Base-by-base conservation (phyloP, 1,284 basidiomycete genomes). In the Tilletia indica region DNA sequence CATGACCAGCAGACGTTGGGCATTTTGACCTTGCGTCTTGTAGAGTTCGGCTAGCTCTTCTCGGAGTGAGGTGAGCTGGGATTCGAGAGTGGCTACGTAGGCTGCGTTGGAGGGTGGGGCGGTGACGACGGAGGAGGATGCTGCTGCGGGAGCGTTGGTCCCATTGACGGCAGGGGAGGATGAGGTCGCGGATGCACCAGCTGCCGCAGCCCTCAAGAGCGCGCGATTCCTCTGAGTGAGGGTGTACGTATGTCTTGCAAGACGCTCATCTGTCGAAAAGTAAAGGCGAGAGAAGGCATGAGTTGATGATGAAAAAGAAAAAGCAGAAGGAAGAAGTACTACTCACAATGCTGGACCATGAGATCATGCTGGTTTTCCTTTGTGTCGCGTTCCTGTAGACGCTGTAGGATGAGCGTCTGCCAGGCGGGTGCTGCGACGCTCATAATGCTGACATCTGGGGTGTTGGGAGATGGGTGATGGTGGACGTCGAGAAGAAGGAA, bases 11-110 rank as follows among this genome's bases (percentile, higher is more conserved):
- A 96, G 87, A 51, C 93, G 89, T 83, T 97, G 95, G 0, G 94
- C 93, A 84, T 97, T 97, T 85, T 96, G 93, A 0, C 93, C 92
- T 82, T 98, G 95, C 0, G 93, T 93, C 85, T 97, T 96, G 88
- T 99, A 99, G 2, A 97, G 90, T 5, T 91, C 92, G 2, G 94
- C 67, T 4, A 75, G 70, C 48, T 71, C 58, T 12, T 47, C 31
- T 12, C 69, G 72, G 45, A 75, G 71, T 42, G 63, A 34, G n/a
- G 19, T 66, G 39, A 75, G 74, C 42, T 69, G 49, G 5, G 56
- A 36, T n/a, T 71, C 68, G 14, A 72, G 66, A 19, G 54, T 34
- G 14, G 36, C 34, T 21, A 71, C 70, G 12, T 72, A 67, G 19
- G 45, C 49, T 34, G 93, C 90, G 82, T 93, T 93, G 76, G 90